These are phyloP conservation scores for Geranium incanum DNA, from an alignment of 441 rosid genomes.

Conservation along the genomic window DNA sequence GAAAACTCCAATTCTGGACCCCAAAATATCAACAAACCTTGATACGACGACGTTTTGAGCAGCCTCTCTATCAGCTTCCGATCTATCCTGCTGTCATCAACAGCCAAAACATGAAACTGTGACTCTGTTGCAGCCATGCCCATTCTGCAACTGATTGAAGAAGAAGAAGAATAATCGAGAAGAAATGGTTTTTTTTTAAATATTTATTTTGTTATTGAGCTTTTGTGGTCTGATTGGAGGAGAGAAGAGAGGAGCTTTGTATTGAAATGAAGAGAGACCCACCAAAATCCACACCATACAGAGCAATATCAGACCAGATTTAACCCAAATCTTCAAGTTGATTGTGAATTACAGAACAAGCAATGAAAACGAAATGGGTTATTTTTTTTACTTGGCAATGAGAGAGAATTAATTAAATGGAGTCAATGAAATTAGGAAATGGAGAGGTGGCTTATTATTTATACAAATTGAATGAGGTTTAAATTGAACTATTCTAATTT, in stretches of 20 bases:
- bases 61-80: constrained; percentile 54
- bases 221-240: too few species aligned
- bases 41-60: constrained; percentile 58
- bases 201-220: too few species aligned
- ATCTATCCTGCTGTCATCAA: constrained; percentile 53
- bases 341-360: constrained; percentile 44
- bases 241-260: too few species aligned
- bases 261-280: neutral
- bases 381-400: neutral
- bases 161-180: too few species aligned
- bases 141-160: constrained; percentile 25
- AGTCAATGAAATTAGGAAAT: neutral
- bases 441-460: neutral
- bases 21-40: constrained; percentile 29
- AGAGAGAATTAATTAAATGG: constrained; percentile 11
- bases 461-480: too few species aligned
- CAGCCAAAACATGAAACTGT: constrained; percentile 54
- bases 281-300: constrained; percentile 33
- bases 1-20: too few species aligned
- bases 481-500: too few species aligned
- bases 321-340: constrained; percentile 36
- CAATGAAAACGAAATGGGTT: constrained; percentile 23
- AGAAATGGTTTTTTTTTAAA: too few species aligned
- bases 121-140: constrained; percentile 44
- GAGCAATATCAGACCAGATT: constrained; percentile 48